Base-by-base conservation (phyloP, 2,329 filamentous ascomycete genomes). In the Fusarium bactridioides region DNA sequence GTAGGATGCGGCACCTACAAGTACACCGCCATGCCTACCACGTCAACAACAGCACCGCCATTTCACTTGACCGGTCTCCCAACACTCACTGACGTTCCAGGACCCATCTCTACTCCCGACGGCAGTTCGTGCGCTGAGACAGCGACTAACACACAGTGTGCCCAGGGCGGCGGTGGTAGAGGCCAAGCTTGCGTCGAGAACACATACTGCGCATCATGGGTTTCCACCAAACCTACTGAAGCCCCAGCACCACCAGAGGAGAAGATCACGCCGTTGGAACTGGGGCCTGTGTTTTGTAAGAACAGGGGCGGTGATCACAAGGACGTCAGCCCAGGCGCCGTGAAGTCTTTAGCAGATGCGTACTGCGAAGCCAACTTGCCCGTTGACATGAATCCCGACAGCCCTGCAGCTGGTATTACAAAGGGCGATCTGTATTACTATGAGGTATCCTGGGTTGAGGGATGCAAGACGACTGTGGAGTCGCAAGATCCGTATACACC, bases 191-290 rank as follows among this genome's bases (percentile, higher is more conserved):
- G 59, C 5, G 59, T 61, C 5, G 59, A 61, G 40, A 61, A 61
- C 59, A 61, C 59, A 11, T 58, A 61, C 31, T 61, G 59, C 1
- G 59, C 59, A 7, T 61, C 59, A 15, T 61, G 51, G 51, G 31
- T 58, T 5, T 61, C 40, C 0, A 58, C 40, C 4, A 18, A 58
- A 4, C 50, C 59, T 0, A 61, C 59, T 1, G 23, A 61, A 12
- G 51, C 59, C 7, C 51, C 59, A 1, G 31, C 40, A 9, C 59
- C 51, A 9, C 40, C 59, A 13, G 59, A 38, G 6, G 40, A 38
- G 1, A 35, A 58, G 10, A 61, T 19, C 6, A 61, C 59, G 11
- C 51, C 59, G 2, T 13, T 61, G 1, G 59, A 61, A 11, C 7
- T 58, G 1, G 59, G 59, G 0, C 50, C 51, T 10, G 59, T 58